phyloP scores from a whole-genome alignment of 2,329 filamentous ascomycete genomes.

The Aschersonia sp. region DNA sequence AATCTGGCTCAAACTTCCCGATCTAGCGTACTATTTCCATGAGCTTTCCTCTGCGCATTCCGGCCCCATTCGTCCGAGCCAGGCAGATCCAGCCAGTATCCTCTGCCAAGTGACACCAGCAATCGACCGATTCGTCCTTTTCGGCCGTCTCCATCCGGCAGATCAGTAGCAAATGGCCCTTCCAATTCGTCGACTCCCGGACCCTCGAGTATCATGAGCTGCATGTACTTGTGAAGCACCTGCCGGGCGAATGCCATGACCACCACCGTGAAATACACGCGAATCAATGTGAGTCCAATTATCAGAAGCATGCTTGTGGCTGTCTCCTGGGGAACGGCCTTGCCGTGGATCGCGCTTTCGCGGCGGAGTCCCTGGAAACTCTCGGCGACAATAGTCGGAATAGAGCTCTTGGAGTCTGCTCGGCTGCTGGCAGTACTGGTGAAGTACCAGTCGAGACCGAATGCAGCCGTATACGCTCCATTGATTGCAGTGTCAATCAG shows the following conservation, averaged over 20 bases:
- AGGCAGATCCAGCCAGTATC: constrained; percentile 68
- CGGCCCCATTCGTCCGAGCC: constrained; percentile 56
- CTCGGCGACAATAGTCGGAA: constrained; percentile 14
- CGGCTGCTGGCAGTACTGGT: constrained; percentile 35
- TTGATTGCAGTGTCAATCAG: constrained; percentile 71
- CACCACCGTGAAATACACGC: constrained; percentile 72
- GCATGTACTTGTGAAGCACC: constrained; percentile 53
- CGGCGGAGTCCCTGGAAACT: constrained; percentile 18
- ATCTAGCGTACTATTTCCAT: constrained; percentile 14
- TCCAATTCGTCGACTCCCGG: constrained; percentile 31
- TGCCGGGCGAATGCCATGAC: constrained; percentile 72
- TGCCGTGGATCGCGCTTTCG: constrained; percentile 18
- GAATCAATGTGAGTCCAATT: constrained; percentile 54
- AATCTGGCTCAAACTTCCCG: constrained; percentile 14
- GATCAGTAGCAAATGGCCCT: constrained; percentile 53
- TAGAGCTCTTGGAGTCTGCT: constrained; percentile 9
- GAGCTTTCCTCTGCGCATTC: constrained; percentile 43
- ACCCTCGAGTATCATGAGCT: constrained; percentile 31
- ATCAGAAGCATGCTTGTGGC: constrained; percentile 68
- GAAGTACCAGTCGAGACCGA: constrained; percentile 77
- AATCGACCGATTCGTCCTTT: constrained; percentile 62
- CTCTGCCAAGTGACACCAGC: constrained; percentile 59
- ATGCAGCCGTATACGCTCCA: constrained; percentile 64
- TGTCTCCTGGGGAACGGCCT: constrained; percentile 38
- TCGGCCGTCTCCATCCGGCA: constrained; percentile 67